These are phyloP conservation scores for Astrephomene gubernaculifera DNA, from an alignment of 139 green algal species.

Conservation along the genomic window DNA sequence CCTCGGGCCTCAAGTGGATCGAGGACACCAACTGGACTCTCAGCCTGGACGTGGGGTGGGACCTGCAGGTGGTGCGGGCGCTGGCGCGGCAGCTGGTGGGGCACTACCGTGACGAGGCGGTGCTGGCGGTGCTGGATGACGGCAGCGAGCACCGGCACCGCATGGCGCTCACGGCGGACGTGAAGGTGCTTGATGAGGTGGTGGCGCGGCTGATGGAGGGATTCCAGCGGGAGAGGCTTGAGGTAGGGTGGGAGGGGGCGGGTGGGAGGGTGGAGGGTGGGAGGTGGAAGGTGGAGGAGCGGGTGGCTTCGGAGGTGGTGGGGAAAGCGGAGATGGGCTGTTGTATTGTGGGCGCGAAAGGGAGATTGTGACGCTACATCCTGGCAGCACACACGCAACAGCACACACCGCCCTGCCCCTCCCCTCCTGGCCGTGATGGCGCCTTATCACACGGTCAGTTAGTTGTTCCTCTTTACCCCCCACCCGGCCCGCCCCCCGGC, in stretches of 20 bases:
- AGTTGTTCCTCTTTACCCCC: too few relatives aligned
- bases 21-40: slow-evolving; percentile 84
- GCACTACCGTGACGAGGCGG: slow-evolving; percentile 28
- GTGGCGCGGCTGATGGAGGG: slow-evolving; percentile 29
- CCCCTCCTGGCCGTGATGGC: too few relatives aligned
- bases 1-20: slow-evolving; percentile 71
- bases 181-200: slow-evolving; percentile 39
- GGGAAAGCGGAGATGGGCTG: not conserved
- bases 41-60: slow-evolving; percentile 82
- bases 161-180: slow-evolving; percentile 72
- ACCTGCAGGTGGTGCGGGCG: slow-evolving; percentile 65
- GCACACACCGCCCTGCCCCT: not conserved
- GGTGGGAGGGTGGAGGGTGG: not conserved
- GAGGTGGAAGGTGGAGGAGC: not conserved
- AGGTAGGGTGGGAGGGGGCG: slow-evolving; percentile 25
- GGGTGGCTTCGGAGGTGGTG: not conserved
- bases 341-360: too few relatives aligned
- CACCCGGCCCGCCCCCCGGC: not conserved
- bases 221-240: slow-evolving; percentile 42
- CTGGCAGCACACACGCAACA: too few relatives aligned
- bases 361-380: too few relatives aligned
- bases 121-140: slow-evolving; percentile 78
- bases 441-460: too few relatives aligned
- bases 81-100: slow-evolving; percentile 54
- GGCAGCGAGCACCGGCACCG: slow-evolving; percentile 92